phyloP scores from a whole-genome alignment of 2,329 filamentous ascomycete species.

The Neoascochyta sp. region DNA sequence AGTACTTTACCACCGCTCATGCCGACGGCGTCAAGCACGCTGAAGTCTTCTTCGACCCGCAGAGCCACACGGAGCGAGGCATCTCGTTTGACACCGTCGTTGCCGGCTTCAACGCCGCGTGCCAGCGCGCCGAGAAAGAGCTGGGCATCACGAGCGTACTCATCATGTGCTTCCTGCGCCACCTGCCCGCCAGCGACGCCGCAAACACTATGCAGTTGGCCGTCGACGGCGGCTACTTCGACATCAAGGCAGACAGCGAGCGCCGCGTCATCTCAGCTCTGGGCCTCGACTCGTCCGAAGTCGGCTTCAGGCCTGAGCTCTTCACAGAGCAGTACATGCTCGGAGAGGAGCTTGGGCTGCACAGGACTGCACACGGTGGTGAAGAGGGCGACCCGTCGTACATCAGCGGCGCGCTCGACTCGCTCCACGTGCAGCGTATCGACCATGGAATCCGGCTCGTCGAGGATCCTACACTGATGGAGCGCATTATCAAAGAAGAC shows the following conservation, averaged over 20 bases:
- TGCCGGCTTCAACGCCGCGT: slow-evolving; percentile 59
- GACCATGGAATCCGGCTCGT: slow-evolving; percentile 69
- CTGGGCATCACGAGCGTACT: slow-evolving; percentile 63
- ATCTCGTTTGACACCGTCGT: slow-evolving; percentile 63
- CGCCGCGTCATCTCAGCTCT: slow-evolving; percentile 58
- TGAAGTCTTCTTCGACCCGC: slow-evolving; percentile 78
- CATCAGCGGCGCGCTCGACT: slow-evolving; percentile 61
- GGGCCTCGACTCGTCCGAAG: slow-evolving; percentile 63
- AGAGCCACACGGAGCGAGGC: slow-evolving; percentile 65
- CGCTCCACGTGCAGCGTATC: slow-evolving; percentile 62
- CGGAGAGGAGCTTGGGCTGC: slow-evolving; percentile 52
- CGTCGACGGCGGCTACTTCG: slow-evolving; percentile 43
- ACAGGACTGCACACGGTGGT: slow-evolving; percentile 69
- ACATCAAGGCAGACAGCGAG: slow-evolving; percentile 45
- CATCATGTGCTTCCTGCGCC: slow-evolving; percentile 69
- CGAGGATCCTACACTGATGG: slow-evolving; percentile 57
- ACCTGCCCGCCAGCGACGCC: slow-evolving; percentile 58
- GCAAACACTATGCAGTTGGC: slow-evolving; percentile 41
- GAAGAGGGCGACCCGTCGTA: slow-evolving; percentile 69
- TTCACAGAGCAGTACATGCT: slow-evolving; percentile 61
- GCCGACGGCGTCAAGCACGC: slow-evolving; percentile 66
- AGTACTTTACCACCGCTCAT: slow-evolving; percentile 65
- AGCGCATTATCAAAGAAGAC: slow-evolving; percentile 54
- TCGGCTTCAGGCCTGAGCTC: slow-evolving; percentile 45
- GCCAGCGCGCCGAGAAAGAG: slow-evolving; percentile 57